These are phyloP conservation scores for Pilobolus umbonatus DNA, from an alignment of 192 early-diverging fungal species.

Conservation along the genomic window DNA sequence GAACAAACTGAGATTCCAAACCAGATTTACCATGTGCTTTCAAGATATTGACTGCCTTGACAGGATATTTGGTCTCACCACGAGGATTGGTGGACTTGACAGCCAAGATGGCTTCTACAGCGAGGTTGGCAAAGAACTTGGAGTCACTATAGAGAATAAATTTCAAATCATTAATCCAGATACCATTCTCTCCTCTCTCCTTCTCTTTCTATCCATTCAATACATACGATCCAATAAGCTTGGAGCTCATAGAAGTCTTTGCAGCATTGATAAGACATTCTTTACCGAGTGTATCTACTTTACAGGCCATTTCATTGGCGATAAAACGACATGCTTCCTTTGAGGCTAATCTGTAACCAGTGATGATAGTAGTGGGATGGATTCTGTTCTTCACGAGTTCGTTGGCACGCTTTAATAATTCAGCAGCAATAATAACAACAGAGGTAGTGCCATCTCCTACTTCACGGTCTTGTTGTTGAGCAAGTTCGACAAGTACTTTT, in stretches of 20 bases:
- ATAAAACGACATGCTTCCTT: conserved; percentile 99
- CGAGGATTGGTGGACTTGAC: conserved; percentile 83
- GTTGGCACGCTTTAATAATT: conserved; percentile 92
- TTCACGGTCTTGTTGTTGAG: conserved; percentile 99
- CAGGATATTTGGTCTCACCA: conserved; percentile 89
- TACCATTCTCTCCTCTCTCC: neutral
- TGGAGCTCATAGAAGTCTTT: conserved; percentile 96
- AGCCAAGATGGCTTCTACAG: conserved; percentile 88
- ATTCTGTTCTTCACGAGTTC: conserved; percentile 99
- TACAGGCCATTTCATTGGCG: conserved; percentile 91
- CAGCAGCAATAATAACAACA: conserved; percentile 98
- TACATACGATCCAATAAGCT: conserved; percentile 92
- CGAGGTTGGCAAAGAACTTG: conserved; percentile 94
- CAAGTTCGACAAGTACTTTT: conserved; percentile 94
- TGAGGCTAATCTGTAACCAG: conserved; percentile 93
- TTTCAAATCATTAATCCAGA: neutral
- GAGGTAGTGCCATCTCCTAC: conserved; percentile 99
- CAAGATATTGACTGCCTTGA: conserved; percentile 95
- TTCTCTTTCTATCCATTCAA: too few relatives aligned
- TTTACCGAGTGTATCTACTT: conserved; percentile 89
- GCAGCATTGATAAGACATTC: conserved; percentile 95
- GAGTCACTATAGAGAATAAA: conserved; percentile 61
- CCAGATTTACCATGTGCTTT: conserved; percentile 96
- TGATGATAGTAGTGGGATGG: conserved; percentile 98
- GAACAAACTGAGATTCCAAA: conserved; percentile 81